Evolutionary conservation across 2,329 filamentous ascomycete genomes (phyloP).

Genomic region (Aureobasidium melanogenum): DNA sequence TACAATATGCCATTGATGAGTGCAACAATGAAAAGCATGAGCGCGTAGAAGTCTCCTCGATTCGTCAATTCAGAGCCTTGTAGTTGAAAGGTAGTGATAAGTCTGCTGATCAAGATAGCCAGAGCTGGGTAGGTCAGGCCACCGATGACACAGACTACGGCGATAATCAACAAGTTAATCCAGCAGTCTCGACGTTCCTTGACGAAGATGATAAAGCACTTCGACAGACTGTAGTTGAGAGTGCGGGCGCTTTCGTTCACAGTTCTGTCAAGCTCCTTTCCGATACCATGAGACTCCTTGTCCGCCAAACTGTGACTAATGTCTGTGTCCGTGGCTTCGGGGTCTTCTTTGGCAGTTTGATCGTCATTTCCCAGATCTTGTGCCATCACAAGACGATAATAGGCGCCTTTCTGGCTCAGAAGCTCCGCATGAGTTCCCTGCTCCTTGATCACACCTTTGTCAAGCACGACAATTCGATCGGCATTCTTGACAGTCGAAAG

Average conservation of each 20-base stretch:
- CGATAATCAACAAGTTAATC: constrained; percentile 68
- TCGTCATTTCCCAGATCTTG: constrained; percentile 33
- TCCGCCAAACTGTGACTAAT: not conserved
- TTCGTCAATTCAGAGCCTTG: constrained; percentile 50
- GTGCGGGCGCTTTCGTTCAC: not conserved
- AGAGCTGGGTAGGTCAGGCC: constrained; percentile 63
- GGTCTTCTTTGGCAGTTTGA: not conserved
- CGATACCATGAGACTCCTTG: not conserved
- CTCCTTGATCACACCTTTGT: constrained; percentile 34
- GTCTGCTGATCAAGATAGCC: constrained; percentile 79
- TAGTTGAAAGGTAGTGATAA: constrained; percentile 65
- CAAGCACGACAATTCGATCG: constrained; percentile 69
- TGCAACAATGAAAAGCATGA: constrained; percentile 65
- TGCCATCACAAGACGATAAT: constrained; percentile 35
- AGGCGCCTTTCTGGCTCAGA: constrained; percentile 29
- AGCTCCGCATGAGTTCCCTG: constrained; percentile 35
- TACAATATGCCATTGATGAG: constrained; percentile 38
- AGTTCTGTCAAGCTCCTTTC: not conserved
- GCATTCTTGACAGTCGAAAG: constrained; percentile 94
- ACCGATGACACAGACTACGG: constrained; percentile 76
- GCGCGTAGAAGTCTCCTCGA: constrained; percentile 73
- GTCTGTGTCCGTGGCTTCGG: not conserved
- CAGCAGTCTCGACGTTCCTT: constrained; percentile 50
- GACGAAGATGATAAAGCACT: constrained; percentile 15
- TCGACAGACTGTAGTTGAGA: not conserved